phyloP scores from a whole-genome alignment of 192 early-diverging fungal genomes.

The Irineochytrium annulatum region DNA sequence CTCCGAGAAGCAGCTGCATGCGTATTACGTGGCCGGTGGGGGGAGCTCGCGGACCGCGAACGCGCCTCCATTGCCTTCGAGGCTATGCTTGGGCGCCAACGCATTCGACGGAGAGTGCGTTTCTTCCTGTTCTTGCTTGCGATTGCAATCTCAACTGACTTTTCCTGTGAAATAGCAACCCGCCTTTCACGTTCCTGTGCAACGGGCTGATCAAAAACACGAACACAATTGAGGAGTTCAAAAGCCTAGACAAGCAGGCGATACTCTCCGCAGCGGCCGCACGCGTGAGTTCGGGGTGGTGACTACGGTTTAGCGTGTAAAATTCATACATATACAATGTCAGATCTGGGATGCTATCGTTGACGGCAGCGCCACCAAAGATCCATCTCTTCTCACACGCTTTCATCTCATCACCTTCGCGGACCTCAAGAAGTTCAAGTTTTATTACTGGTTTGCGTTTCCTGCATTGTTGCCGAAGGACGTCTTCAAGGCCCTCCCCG shows the following conservation, averaged over 20 bases:
- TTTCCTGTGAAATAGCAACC: not conserved
- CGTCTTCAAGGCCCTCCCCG: slow-evolving; percentile 33
- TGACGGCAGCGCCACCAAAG: slow-evolving; percentile 55
- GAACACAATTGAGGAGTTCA: slow-evolving; percentile 95
- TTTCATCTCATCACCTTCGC: slow-evolving; percentile 89
- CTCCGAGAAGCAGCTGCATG: slow-evolving; percentile 45
- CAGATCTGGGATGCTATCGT: slow-evolving; percentile 71
- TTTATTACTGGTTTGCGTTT: slow-evolving; percentile 93
- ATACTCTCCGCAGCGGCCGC: slow-evolving; percentile 56
- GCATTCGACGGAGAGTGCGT: slow-evolving; percentile 43
- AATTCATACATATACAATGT: not conserved
- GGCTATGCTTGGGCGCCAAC: slow-evolving; percentile 55
- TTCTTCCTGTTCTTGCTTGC: slow-evolving; percentile 8
- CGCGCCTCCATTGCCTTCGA: slow-evolving; percentile 46
- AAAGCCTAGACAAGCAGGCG: slow-evolving; percentile 66
- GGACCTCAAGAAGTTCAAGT: slow-evolving; percentile 93
- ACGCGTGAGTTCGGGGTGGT: slow-evolving; percentile 38
- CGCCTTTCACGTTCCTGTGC: slow-evolving; percentile 11
- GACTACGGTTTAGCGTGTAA: not conserved
- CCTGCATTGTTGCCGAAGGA: slow-evolving; percentile 74
- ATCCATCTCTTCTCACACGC: slow-evolving; percentile 63
- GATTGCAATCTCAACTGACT: too few relatives aligned
- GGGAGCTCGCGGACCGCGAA: slow-evolving; percentile 19
- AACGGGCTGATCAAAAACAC: slow-evolving; percentile 75
- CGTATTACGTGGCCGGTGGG: slow-evolving; percentile 63